Evolutionary conservation across 2,329 filamentous ascomycete species (phyloP), one percentile per base, ranked within the genome.

Genomic region (Trematosphaeria pertusa): DNA sequence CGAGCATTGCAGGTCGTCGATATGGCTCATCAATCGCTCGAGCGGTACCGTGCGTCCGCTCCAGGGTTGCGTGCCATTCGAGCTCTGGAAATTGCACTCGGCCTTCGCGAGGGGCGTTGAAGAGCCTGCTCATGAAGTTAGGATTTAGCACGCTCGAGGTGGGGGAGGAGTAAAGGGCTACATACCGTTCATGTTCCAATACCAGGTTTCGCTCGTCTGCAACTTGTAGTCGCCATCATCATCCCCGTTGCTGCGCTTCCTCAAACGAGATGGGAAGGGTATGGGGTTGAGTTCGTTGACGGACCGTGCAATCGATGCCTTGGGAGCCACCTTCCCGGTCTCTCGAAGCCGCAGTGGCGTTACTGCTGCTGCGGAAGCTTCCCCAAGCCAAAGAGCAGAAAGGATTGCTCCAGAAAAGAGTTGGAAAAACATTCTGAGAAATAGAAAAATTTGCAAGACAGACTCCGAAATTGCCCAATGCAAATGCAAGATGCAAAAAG

Each of bases 71-170:
- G 30, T 31, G 3, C 37, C 37, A 28, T 17, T n/a, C 18, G 12
- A 11, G 24, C 11, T 32, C 14, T 35, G 33, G 37, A 40, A 40
- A 19, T 24, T 40, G 26, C 37, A 40, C 10, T 28, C 24, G 9
- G 24, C 37, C 18, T 40, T 40, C n/a, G 37, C 37, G 10, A 40
- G 10, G 12, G 37, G 37, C 37, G 19, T 18, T 11, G 37, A n/a
- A 14, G n/a, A 31, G 18, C 36, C 36, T 38, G n/a, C 4, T 6
- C 14, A 17, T 7, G 5, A 6, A 5, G 18, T 35, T 18, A 35
- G 33, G 33, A 35, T 17, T 18, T 18, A 22, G 10, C 26, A n/a
- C n/a, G n/a, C n/a, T n/a, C n/a, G n/a, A n/a, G n/a, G n/a, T n/a
- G n/a, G n/a, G n/a, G n/a, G n/a, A n/a, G n/a, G n/a, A n/a, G n/a